These are phyloP conservation scores for Aquanectria penicillioides DNA, from an alignment of 2,329 filamentous ascomycete genomes.

Conservation along the genomic window DNA sequence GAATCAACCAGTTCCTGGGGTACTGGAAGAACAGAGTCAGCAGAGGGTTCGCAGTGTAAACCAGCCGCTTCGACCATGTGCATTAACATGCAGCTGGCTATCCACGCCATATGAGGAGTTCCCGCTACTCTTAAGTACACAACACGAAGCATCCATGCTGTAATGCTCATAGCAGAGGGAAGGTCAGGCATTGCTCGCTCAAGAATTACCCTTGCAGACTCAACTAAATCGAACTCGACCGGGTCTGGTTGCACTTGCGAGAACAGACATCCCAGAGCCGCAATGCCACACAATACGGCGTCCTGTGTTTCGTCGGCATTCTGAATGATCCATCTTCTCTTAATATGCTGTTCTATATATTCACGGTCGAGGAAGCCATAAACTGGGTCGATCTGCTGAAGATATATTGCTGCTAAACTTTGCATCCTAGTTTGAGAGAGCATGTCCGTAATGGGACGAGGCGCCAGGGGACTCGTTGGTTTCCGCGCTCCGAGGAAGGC, in stretches of 20 bases:
- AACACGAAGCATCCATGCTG: constrained; percentile 63
- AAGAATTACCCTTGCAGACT: constrained; percentile 56
- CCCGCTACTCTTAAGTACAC: constrained; percentile 64
- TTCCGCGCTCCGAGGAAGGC: constrained; percentile 43
- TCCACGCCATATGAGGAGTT: constrained; percentile 64
- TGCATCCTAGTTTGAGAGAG: constrained; percentile 60
- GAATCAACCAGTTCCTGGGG: constrained; percentile 42
- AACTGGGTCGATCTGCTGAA: constrained; percentile 61
- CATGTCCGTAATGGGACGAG: constrained; percentile 55
- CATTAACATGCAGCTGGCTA: constrained; percentile 67
- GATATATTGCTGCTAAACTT: constrained; percentile 57
- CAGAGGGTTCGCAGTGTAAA: constrained; percentile 52
- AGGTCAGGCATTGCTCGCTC: constrained; percentile 49
- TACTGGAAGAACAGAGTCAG: constrained; percentile 38
- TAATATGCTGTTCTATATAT: constrained; percentile 44
- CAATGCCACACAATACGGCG: constrained; percentile 62
- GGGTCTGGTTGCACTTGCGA: constrained; percentile 53
- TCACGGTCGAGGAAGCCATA: constrained; percentile 60
- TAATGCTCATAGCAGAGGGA: constrained; percentile 52
- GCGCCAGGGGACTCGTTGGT: constrained; percentile 30
- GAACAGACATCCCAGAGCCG: constrained; percentile 63
- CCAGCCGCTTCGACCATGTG: constrained; percentile 66
- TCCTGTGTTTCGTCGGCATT: constrained; percentile 33
- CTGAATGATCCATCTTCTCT: constrained; percentile 46
- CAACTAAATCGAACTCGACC: constrained; percentile 57